Percentiles rank a stretch among this genome's conserved stretches.
Evolutionary conservation across 768 basidiomycete species (phyloP).

Genomic region (Nidularia sp.): DNA sequence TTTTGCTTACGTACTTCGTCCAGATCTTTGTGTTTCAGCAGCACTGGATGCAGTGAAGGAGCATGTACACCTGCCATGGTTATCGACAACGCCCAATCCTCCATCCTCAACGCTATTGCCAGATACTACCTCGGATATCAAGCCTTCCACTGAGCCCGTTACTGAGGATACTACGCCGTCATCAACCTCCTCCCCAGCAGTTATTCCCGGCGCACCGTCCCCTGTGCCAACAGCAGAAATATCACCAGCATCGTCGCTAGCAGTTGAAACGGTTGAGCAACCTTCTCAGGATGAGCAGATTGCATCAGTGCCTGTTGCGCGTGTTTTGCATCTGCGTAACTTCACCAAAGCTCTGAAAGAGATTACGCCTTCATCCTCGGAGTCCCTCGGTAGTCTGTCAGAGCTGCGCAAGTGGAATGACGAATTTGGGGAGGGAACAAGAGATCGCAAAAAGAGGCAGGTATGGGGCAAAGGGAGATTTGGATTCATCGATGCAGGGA

Average conservation of each 20-base stretch:
- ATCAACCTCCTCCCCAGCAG: neutral
- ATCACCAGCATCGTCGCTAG: slow-evolving; percentile 1
- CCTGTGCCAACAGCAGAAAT: neutral
- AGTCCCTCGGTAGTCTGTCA: slow-evolving; percentile 68
- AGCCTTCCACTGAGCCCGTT: neutral
- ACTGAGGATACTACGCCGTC: neutral
- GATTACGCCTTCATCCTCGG: slow-evolving; percentile 87
- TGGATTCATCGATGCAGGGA: slow-evolving; percentile 64
- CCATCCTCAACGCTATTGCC: neutral
- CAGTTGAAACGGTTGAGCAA: neutral
- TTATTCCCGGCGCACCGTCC: neutral
- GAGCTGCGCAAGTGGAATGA: slow-evolving; percentile 89
- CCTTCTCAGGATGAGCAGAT: neutral
- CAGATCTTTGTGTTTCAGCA: slow-evolving; percentile 91
- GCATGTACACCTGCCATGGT: slow-evolving; percentile 77
- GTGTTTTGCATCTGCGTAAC: slow-evolving; percentile 53
- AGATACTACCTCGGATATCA: too few relatives aligned
- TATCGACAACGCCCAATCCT: slow-evolving; percentile 5
- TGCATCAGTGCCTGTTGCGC: slow-evolving; percentile 6
- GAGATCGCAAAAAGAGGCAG: slow-evolving; percentile 58
- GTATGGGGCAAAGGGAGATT: slow-evolving; percentile 89
- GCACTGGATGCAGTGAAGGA: slow-evolving; percentile 92
- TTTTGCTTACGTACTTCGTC: slow-evolving; percentile 3
- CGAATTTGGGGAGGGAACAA: slow-evolving; percentile 85
- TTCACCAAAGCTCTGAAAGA: slow-evolving; percentile 85